Conservation (phyloP, 2,329 filamentous ascomycete genomes). For the Ophiostoma perfectum region DNA sequence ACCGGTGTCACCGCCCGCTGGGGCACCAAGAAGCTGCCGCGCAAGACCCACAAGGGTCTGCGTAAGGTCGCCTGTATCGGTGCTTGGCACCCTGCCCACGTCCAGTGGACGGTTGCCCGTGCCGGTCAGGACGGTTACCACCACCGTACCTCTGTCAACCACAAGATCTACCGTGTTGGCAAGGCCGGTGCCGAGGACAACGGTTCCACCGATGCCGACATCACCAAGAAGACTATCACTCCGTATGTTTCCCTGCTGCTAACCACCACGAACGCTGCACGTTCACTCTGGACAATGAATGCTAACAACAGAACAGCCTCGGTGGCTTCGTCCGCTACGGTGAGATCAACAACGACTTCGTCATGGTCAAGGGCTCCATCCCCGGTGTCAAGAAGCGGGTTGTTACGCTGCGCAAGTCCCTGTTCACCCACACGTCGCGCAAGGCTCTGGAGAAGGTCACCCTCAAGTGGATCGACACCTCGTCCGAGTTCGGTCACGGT, state of each 20-base stretch:
- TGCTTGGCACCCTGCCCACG: conserved; percentile 99
- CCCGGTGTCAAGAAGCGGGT: conserved; percentile 99
- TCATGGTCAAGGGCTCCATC: conserved; percentile 91
- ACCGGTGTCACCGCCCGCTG: conserved; percentile 94
- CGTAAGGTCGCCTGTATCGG: conserved; percentile 99
- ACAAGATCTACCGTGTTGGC: conserved; percentile 99
- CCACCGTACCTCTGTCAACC: conserved; percentile 99
- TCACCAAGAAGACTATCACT: conserved; percentile 99
- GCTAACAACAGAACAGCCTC: conserved; percentile 53
- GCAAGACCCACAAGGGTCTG: conserved; percentile 99
- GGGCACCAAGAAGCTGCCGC: conserved; percentile 99
- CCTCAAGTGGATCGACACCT: conserved; percentile 99
- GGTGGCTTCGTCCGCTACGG: conserved; percentile 99
- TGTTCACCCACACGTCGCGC: conserved; percentile 94
- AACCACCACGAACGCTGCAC: not conserved
- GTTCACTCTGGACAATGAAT: not conserved
- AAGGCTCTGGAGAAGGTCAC: conserved; percentile 98
- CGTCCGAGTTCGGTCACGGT: conserved; percentile 99
- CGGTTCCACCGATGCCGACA: conserved; percentile 89
- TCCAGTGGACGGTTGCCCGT: conserved; percentile 99
- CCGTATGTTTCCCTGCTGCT: conserved; percentile 64
- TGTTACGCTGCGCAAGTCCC: conserved; percentile 97
- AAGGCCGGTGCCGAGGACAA: conserved; percentile 87
- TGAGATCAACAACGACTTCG: conserved; percentile 99
- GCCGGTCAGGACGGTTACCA: conserved; percentile 99